A percentile compares a stretch with the other conserved stretches of the same genome.
These are phyloP conservation scores for Ceratocystis smalleyi DNA, from an alignment of 2,329 filamentous ascomycete species.

Conservation along the genomic window DNA sequence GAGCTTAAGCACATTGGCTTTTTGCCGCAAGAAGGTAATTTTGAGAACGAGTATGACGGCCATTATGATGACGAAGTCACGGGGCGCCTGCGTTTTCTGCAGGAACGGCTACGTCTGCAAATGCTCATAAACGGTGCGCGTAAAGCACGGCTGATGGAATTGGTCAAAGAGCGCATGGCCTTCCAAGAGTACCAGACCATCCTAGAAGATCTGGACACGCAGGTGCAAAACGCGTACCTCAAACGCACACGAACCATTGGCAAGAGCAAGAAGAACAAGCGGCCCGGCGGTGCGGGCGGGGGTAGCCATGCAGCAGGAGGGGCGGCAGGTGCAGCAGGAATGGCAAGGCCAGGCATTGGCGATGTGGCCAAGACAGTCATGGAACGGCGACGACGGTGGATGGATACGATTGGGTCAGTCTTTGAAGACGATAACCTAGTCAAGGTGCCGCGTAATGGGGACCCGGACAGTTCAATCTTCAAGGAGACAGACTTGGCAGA, in stretches of 20 bases:
- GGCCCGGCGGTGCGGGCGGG: constrained; percentile 58
- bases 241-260: constrained; percentile 90
- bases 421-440: constrained; percentile 69
- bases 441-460: constrained; percentile 50
- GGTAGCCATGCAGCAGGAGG: constrained; percentile 48
- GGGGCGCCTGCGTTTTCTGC: constrained; percentile 71
- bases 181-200: constrained; percentile 96
- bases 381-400: constrained; percentile 81
- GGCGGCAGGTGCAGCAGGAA: constrained; percentile 41
- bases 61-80: constrained; percentile 91
- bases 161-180: constrained; percentile 84
- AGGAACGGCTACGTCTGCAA: constrained; percentile 66
- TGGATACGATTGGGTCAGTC: constrained; percentile 75
- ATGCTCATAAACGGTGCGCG: constrained; percentile 79
- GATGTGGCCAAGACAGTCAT: constrained; percentile 84
- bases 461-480: constrained; percentile 58
- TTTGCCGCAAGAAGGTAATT: constrained; percentile 45
- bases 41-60: constrained; percentile 63
- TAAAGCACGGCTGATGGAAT: constrained; percentile 70
- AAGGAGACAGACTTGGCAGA: constrained; percentile 55
- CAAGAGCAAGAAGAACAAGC: constrained; percentile 83
- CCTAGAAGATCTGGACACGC: constrained; percentile 84
- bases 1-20: constrained; percentile 87
- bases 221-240: constrained; percentile 87
- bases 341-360: constrained; percentile 66